Conservation (phyloP, 2,329 filamentous ascomycete genomes). For the Colletotrichum sp. region DNA sequence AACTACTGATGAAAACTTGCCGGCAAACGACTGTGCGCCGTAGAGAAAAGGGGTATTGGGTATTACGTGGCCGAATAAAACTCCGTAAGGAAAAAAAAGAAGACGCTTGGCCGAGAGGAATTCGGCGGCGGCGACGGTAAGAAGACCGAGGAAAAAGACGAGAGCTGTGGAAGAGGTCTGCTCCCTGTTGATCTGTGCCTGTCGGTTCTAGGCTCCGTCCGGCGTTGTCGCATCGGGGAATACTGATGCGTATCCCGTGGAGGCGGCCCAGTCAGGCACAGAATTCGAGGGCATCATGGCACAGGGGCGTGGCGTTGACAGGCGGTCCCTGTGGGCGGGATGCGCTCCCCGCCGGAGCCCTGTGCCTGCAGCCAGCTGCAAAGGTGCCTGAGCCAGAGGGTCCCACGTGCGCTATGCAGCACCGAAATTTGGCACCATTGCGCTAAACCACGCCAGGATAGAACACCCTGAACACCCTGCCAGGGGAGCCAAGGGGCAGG, state of each 20-base stretch:
- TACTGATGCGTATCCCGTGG: background rate
- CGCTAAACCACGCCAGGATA: constrained; percentile 1
- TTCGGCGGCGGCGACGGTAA: background rate
- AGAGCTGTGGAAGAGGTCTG: background rate
- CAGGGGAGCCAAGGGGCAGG: constrained; percentile 5
- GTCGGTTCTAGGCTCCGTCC: background rate
- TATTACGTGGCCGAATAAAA: background rate
- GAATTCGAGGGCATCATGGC: constrained; percentile 2
- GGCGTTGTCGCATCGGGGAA: background rate
- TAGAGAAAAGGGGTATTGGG: background rate
- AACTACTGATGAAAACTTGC: background rate
- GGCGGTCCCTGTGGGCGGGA: background rate
- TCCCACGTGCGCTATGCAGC: constrained; percentile 21
- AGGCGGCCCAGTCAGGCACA: background rate
- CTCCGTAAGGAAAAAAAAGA: background rate
- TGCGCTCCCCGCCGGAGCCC: constrained; percentile 1
- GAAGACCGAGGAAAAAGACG: background rate
- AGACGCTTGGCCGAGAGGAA: background rate
- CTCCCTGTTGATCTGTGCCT: background rate
- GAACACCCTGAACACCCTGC: constrained; percentile 2
- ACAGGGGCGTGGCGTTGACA: constrained; percentile 7
- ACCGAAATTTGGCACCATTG: constrained; percentile 15
- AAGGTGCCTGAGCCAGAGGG: constrained; percentile 14
- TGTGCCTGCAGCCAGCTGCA: constrained; percentile 16
- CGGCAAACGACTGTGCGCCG: background rate